These are phyloP conservation scores for Penicillium sp. DNA, from an alignment of 2,329 filamentous ascomycete species.

Conservation along the genomic window DNA sequence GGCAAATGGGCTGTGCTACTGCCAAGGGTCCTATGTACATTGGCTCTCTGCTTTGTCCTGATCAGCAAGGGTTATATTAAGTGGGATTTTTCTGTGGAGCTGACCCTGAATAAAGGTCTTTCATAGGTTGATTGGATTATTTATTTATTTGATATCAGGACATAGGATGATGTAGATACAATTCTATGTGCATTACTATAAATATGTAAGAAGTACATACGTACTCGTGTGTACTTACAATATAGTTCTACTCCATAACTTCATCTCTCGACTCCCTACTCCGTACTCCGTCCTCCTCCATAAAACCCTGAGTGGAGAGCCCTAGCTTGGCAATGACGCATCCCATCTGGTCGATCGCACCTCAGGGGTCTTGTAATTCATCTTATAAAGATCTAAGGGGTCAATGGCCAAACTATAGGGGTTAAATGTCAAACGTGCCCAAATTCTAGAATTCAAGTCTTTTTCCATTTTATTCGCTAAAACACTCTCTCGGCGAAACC, in stretches of 20 bases:
- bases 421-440: neutral
- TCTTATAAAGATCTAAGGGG: neutral
- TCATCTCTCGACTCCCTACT: too few relatives aligned
- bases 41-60: slow-evolving; percentile 3
- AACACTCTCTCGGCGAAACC: neutral
- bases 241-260: neutral
- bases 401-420: neutral
- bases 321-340: slow-evolving; percentile 7
- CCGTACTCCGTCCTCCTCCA: too few relatives aligned
- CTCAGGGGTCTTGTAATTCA: neutral
- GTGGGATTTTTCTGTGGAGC: slow-evolving; percentile 1
- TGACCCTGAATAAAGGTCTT: neutral
- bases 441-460: neutral
- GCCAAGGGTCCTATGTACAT: slow-evolving; percentile 4
- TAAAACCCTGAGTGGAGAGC: neutral
- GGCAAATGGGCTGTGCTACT: slow-evolving; percentile 6
- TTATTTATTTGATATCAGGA: neutral
- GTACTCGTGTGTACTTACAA: too few relatives aligned
- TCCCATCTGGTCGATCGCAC: slow-evolving; percentile 3
- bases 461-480: neutral
- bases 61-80: slow-evolving; percentile 15
- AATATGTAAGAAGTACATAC: too few relatives aligned
- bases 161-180: neutral
- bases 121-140: neutral
- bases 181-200: too few relatives aligned